phyloP scores from a whole-genome alignment of 306 rosid species.

The Glycine latifolia region DNA sequence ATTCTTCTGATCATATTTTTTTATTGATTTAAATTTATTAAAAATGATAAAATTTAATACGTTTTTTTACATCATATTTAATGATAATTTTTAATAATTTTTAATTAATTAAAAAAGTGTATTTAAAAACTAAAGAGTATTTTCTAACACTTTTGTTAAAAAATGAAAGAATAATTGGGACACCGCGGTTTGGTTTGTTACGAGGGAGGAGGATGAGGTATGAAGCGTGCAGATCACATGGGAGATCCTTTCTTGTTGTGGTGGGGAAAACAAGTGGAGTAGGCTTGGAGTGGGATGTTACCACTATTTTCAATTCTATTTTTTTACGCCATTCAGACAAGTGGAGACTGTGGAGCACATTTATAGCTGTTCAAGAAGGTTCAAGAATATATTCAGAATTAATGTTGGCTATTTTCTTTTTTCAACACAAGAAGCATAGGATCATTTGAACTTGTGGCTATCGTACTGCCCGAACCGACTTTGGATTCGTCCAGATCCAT shows the following conservation, averaged over 20 bases:
- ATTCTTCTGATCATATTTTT: no score
- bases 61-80: no score
- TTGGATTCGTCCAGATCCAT: neutral
- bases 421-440: neutral
- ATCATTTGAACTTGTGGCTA: neutral
- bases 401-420: neutral
- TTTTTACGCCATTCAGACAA: neutral
- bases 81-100: no score
- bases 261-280: slow-evolving; percentile 19
- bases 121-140: no score
- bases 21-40: no score
- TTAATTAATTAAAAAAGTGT: no score
- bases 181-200: slow-evolving; percentile 40
- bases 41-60: no score
- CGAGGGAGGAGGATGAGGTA: neutral
- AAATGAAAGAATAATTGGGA: neutral
- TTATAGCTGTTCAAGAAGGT: neutral
- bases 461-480: neutral
- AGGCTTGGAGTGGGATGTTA: neutral
- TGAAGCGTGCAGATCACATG: slow-evolving; percentile 35
- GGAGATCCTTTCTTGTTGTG: slow-evolving; percentile 38
- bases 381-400: slow-evolving; percentile 9
- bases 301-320: neutral
- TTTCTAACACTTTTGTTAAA: no score
- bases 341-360: neutral